A percentile compares a stretch with the other conserved stretches of the same genome.
phyloP scores from a whole-genome alignment of 768 basidiomycete species.

The Panaeolus papilionaceus region DNA sequence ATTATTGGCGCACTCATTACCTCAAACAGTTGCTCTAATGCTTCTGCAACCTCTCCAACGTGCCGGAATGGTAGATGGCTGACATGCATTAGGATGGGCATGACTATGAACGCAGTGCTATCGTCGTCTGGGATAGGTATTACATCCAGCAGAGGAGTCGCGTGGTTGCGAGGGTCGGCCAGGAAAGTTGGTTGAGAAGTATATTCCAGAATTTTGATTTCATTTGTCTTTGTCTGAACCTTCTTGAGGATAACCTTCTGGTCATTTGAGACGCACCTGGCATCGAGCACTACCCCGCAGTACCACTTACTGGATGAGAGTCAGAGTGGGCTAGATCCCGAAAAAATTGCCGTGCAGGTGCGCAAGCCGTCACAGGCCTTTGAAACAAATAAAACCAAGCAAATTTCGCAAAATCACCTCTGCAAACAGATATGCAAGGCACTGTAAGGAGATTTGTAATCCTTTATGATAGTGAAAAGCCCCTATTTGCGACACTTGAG shows the following conservation, averaged over 20 bases:
- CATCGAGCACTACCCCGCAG: not conserved
- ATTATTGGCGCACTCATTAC: constrained; percentile 18
- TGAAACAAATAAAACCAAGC: no score
- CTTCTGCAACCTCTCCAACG: constrained; percentile 30
- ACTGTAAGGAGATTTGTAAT: no score
- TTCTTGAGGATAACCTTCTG: not conserved
- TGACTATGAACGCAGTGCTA: constrained; percentile 20
- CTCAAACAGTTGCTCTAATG: constrained; percentile 28
- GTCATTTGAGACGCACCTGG: not conserved
- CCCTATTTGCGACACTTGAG: no score
- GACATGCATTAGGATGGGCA: constrained; percentile 29
- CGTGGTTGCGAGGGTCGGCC: not conserved
- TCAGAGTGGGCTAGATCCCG: no score
- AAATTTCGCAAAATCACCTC: no score
- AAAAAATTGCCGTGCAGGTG: no score
- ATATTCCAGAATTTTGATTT: not conserved
- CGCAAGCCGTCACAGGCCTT: no score
- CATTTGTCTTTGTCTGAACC: not conserved
- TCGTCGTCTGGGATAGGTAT: not conserved
- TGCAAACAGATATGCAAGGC: no score
- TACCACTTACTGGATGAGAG: not conserved
- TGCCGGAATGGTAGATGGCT: constrained; percentile 27
- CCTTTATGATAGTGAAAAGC: no score
- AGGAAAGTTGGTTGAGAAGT: not conserved
- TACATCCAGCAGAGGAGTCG: not conserved